phyloP scores from a whole-genome alignment of 2,329 filamentous ascomycete genomes.

The Lachnellula hyalina region DNA sequence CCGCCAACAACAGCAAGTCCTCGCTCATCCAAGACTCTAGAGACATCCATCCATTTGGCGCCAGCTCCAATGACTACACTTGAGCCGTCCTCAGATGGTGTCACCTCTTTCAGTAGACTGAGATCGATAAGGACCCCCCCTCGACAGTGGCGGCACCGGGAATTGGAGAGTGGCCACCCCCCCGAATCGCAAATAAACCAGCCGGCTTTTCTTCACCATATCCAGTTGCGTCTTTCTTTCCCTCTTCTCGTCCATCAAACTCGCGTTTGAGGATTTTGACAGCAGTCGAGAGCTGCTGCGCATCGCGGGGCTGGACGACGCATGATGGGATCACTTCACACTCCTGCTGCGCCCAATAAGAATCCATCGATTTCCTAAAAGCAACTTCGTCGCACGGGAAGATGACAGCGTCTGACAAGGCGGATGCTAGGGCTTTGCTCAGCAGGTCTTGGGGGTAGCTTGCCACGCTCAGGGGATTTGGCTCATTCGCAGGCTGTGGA shows the following conservation, averaged over 20 bases:
- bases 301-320: slow-evolving; percentile 7
- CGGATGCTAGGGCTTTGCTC: background rate
- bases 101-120: slow-evolving; percentile 20
- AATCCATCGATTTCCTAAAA: slow-evolving; percentile 1
- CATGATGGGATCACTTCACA: slow-evolving; percentile 5
- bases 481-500: background rate
- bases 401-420: background rate
- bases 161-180: background rate
- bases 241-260: background rate
- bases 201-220: background rate
- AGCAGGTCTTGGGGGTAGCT: background rate
- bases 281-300: slow-evolving; percentile 1
- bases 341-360: slow-evolving; percentile 11
- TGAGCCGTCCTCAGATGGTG: slow-evolving; percentile 24
- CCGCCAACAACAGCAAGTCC: slow-evolving; percentile 33
- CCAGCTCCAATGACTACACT: slow-evolving; percentile 33
- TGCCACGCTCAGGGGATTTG: background rate
- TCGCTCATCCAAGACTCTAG: slow-evolving; percentile 29
- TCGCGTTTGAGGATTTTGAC: slow-evolving; percentile 4
- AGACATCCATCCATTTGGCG: slow-evolving; percentile 35
- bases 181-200: slow-evolving; percentile 2
- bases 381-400: background rate
- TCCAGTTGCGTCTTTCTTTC: background rate
- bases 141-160: background rate
- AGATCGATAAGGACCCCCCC: slow-evolving; percentile 43